These are phyloP conservation scores for Hyaloscypha bicolor DNA, from an alignment of 495 filamentous ascomycete species.

Conservation along the genomic window DNA sequence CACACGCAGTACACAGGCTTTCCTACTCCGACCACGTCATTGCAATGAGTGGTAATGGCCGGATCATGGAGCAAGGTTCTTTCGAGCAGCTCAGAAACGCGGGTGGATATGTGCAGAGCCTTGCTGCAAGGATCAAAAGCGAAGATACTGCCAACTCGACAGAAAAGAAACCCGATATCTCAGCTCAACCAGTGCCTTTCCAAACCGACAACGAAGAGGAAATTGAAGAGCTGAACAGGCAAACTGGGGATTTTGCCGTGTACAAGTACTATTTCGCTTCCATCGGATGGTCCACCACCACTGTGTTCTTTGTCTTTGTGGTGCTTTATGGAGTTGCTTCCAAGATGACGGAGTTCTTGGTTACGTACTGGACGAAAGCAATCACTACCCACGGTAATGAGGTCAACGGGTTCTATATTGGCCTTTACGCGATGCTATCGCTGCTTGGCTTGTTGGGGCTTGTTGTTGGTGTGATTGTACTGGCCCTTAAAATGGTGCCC, in stretches of 20 bases:
- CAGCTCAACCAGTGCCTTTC: background rate
- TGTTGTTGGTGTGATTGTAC: background rate
- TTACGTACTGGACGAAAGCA: conserved; percentile 23
- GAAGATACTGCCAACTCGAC: background rate
- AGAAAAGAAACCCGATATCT: background rate
- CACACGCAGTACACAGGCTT: conserved; percentile 45
- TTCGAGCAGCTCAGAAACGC: conserved; percentile 48
- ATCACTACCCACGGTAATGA: conserved; percentile 8
- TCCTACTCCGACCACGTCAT: conserved; percentile 54
- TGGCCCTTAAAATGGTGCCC: conserved; percentile 17
- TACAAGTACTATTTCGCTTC: conserved; percentile 42
- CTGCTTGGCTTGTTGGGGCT: conserved; percentile 5
- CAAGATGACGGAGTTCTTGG: conserved; percentile 22
- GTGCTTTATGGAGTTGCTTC: conserved; percentile 12
- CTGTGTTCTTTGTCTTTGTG: conserved; percentile 9
- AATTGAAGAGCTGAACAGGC: conserved; percentile 29
- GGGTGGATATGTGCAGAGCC: conserved; percentile 53
- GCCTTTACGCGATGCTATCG: conserved; percentile 19
- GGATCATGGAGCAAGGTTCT: conserved; percentile 51
- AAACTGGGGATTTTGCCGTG: conserved; percentile 56
- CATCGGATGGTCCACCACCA: conserved; percentile 11
- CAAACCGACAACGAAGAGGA: conserved; percentile 4
- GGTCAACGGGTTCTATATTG: conserved; percentile 23
- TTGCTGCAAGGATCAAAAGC: conserved; percentile 31
- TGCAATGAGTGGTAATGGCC: conserved; percentile 48